These are phyloP conservation scores for Alternaria triticimaculans DNA, from an alignment of 2,329 filamentous ascomycete genomes.

Conservation along the genomic window DNA sequence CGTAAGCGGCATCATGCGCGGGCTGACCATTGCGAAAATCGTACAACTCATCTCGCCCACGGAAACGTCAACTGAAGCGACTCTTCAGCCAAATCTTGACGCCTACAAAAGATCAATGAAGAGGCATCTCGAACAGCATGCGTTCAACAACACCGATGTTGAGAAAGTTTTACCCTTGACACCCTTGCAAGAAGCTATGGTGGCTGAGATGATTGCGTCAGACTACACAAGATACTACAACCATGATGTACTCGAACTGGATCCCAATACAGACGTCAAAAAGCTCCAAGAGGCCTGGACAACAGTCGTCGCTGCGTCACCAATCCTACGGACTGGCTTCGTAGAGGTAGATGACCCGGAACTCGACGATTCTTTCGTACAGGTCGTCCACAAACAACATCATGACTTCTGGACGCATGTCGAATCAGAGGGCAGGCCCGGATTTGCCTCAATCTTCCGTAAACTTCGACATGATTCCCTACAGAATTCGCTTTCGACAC, in stretches of 20 bases:
- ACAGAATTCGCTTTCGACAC: slow-evolving; percentile 7
- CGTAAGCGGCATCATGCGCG: slow-evolving; percentile 79
- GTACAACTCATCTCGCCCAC: slow-evolving; percentile 33
- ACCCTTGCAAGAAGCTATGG: slow-evolving; percentile 84
- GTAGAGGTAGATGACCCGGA: slow-evolving; percentile 67
- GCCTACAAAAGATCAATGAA: slow-evolving; percentile 44
- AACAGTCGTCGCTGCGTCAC: slow-evolving; percentile 64
- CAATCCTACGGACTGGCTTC: slow-evolving; percentile 80
- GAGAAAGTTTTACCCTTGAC: slow-evolving; percentile 75
- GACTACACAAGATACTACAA: slow-evolving; percentile 82
- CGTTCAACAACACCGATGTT: slow-evolving; percentile 49
- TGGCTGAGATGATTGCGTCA: slow-evolving; percentile 80
- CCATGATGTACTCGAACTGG: slow-evolving; percentile 74
- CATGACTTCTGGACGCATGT: slow-evolving; percentile 47
- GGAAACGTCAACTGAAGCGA: neutral
- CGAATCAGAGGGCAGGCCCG: slow-evolving; percentile 21
- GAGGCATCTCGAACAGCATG: slow-evolving; percentile 48
- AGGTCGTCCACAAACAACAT: slow-evolving; percentile 55
- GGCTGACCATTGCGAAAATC: slow-evolving; percentile 71
- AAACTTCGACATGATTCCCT: slow-evolving; percentile 45
- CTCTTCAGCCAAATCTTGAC: slow-evolving; percentile 21
- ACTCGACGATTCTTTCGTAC: slow-evolving; percentile 63
- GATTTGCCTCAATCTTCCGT: slow-evolving; percentile 43
- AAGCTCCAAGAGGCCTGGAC: slow-evolving; percentile 68
- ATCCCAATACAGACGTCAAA: slow-evolving; percentile 59